Evolutionary conservation across 2,329 filamentous ascomycete species (phyloP).

Genomic region (Leptographium lundbergii): DNA sequence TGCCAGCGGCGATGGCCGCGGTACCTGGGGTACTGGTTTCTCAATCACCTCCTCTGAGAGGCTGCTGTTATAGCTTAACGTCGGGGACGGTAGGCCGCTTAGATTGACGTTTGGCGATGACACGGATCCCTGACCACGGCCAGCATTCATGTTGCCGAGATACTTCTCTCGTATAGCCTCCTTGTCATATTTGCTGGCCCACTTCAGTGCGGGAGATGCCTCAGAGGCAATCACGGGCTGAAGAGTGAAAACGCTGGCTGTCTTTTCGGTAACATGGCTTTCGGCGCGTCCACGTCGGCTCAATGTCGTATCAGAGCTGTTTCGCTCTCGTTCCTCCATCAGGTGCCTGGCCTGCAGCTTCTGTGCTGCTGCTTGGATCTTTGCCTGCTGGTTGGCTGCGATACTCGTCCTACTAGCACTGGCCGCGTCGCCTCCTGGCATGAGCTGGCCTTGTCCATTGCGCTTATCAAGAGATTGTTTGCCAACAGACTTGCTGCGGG

Average conservation of each 20-base stretch:
- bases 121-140: constrained; percentile 39
- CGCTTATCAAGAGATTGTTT: constrained; percentile 43
- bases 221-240: constrained; percentile 76
- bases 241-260: constrained; percentile 78
- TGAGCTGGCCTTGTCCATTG: constrained; percentile 25
- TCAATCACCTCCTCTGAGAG: background rate
- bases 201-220: constrained; percentile 89
- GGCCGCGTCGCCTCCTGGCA: constrained; percentile 24
- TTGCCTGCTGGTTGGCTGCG: constrained; percentile 81
- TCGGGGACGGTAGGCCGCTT: constrained; percentile 4
- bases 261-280: constrained; percentile 50
- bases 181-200: constrained; percentile 92
- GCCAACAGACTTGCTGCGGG: constrained; percentile 57
- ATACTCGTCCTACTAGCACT: constrained; percentile 67
- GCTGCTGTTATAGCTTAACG: background rate
- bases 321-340: constrained; percentile 35
- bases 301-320: background rate
- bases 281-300: constrained; percentile 41
- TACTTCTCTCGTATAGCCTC: constrained; percentile 78
- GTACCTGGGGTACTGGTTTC: constrained; percentile 4
- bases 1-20: background rate
- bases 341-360: constrained; percentile 64
- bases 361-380: constrained; percentile 81
- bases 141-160: constrained; percentile 58
- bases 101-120: constrained; percentile 7